Percentiles rank a stretch among this genome's conserved stretches.
Conservation (phyloP, 805 yeast species). For the Pichia occidentalis region DNA sequence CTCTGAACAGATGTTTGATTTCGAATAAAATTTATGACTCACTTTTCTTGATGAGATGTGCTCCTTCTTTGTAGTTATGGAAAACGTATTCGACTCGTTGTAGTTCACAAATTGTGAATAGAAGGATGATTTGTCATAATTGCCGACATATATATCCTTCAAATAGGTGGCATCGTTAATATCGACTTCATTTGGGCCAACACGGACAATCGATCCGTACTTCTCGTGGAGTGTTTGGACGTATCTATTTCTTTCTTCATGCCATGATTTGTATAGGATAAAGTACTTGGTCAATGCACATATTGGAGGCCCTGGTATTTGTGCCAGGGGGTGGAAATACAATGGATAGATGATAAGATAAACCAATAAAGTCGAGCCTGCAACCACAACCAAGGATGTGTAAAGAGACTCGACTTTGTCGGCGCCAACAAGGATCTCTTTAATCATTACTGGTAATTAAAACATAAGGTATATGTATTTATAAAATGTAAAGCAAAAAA, state of each 20-base stretch:
- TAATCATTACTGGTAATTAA: constrained; percentile 1
- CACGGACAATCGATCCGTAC: constrained; percentile 58
- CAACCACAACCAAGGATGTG: constrained; percentile 1
- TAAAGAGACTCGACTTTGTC: background rate
- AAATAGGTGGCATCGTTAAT: constrained; percentile 45
- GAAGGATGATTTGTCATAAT: constrained; percentile 51
- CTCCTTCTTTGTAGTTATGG: constrained; percentile 41
- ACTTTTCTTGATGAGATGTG: constrained; percentile 40
- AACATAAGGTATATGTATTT: no score
- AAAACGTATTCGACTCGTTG: constrained; percentile 53
- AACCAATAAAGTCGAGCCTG: constrained; percentile 10
- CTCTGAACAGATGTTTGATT: constrained; percentile 32
- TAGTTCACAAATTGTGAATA: constrained; percentile 56
- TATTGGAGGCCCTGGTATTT: constrained; percentile 53
- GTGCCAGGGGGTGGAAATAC: constrained; percentile 40
- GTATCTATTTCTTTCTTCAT: constrained; percentile 41
- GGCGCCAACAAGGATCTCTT: background rate
- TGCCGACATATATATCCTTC: constrained; percentile 48
- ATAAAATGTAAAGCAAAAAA: no score
- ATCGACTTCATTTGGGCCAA: constrained; percentile 57
- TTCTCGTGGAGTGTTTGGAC: constrained; percentile 45
- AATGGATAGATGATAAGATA: constrained; percentile 37
- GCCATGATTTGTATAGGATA: constrained; percentile 38
- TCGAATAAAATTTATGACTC: constrained; percentile 39
- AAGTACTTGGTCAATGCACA: constrained; percentile 40